These are phyloP conservation scores for Ormosia semicastrata DNA, from an alignment of 306 rosid genomes.

Conservation along the genomic window DNA sequence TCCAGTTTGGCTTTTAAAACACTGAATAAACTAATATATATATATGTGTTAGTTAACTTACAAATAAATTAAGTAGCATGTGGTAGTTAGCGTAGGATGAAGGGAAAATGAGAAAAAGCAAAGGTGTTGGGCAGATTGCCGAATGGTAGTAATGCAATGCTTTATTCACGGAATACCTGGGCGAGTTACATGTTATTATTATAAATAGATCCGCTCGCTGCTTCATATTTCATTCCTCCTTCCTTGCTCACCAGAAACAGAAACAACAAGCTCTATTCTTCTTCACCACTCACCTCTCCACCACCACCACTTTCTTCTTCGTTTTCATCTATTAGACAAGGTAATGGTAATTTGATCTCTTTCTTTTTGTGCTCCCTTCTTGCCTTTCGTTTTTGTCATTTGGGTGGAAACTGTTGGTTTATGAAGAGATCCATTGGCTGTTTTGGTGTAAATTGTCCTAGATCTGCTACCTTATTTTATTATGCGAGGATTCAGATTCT, in stretches of 20 bases:
- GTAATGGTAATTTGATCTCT: background rate
- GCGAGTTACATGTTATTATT: conserved; percentile 1
- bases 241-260: conserved; percentile 8
- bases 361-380: background rate
- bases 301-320: background rate
- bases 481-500: background rate
- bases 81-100: conserved; percentile 10
- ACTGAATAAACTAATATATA: background rate
- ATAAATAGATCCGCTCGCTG: conserved; percentile 17
- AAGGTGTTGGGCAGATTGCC: conserved; percentile 24
- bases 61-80: background rate
- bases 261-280: conserved; percentile 8
- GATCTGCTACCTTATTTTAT: conserved; percentile 38
- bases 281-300: background rate
- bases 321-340: background rate
- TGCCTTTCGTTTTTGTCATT: background rate
- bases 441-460: background rate
- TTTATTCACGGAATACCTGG: conserved; percentile 23
- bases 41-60: background rate
- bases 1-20: no score
- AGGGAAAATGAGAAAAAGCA: background rate
- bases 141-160: background rate
- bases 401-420: background rate
- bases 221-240: conserved; percentile 3
- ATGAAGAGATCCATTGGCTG: conserved; percentile 24